Evolutionary conservation across 129 eudicot species (phyloP).

Genomic region (Logfia minima): DNA sequence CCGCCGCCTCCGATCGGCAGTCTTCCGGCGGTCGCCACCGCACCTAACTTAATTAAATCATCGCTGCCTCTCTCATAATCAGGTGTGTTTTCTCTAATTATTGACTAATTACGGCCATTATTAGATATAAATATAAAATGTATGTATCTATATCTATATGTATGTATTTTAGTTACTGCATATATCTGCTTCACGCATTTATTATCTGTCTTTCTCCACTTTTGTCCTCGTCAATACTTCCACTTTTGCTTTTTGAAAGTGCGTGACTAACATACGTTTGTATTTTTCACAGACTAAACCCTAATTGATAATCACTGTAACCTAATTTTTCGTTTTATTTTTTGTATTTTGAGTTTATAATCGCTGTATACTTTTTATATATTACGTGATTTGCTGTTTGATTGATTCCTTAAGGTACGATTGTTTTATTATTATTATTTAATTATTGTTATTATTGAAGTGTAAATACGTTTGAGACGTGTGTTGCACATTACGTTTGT

Average conservation of each 20-base stretch:
- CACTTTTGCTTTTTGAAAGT: conserved; percentile 27
- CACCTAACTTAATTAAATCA: neutral
- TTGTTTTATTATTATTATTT: neutral
- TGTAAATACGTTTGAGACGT: neutral
- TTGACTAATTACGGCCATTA: conserved; percentile 14
- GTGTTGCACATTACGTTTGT: conserved; percentile 4
- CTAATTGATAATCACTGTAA: conserved; percentile 22
- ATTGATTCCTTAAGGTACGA: conserved; percentile 27
- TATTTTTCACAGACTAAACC: conserved; percentile 16
- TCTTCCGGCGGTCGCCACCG: conserved; percentile 9
- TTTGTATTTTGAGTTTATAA: neutral
- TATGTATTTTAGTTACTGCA: neutral
- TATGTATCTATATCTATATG: neutral
- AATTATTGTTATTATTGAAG: neutral
- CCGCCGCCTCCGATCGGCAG: conserved; percentile 23
- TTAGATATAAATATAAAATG: neutral
- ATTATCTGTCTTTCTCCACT: conserved; percentile 40
- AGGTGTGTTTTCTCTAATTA: conserved; percentile 21
- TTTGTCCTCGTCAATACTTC: conserved; percentile 41
- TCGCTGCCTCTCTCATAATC: conserved; percentile 24
- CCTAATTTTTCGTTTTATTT: neutral
- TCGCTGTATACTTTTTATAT: neutral
- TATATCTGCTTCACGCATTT: conserved; percentile 28
- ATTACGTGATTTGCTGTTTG: neutral
- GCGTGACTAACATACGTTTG: conserved; percentile 3